Conservation (phyloP, 495 filamentous ascomycete genomes). For the Massariosphaeria phaeospora region DNA sequence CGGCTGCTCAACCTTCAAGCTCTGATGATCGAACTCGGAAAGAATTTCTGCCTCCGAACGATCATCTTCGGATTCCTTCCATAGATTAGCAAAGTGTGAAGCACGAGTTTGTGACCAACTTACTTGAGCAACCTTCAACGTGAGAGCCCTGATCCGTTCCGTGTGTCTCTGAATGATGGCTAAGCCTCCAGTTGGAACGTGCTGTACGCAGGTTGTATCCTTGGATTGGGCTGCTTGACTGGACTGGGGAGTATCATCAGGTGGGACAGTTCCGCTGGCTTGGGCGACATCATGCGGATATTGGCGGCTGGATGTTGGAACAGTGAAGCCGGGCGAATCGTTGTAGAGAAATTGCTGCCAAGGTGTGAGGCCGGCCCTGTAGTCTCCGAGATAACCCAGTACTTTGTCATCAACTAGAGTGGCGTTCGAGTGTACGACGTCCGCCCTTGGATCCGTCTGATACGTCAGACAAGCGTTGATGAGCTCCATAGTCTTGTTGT, state of each 20-base stretch:
- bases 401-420: not conserved
- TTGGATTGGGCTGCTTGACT: not conserved
- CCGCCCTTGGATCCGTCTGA: not conserved
- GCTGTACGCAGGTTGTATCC: not conserved
- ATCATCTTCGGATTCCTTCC: not conserved
- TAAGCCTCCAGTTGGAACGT: not conserved
- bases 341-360: constrained; percentile 15
- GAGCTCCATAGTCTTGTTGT: not conserved
- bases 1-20: too few species aligned
- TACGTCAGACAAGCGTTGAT: constrained; percentile 1
- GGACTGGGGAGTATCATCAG: not conserved
- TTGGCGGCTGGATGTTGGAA: not conserved
- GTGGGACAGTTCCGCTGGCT: not conserved
- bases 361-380: constrained; percentile 1
- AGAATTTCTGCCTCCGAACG: not conserved
- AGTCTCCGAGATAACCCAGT: not conserved
- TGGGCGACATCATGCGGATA: not conserved
- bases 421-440: not conserved
- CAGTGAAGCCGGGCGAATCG: constrained; percentile 4
- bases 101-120: not conserved
- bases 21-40: not conserved
- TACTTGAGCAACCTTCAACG: not conserved
- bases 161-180: constrained; percentile 5
- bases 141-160: not conserved
- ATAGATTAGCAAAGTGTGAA: not conserved